A percentile compares a stretch with the other conserved stretches of the same genome.
phyloP scores from a whole-genome alignment of 768 basidiomycete species.

The Pleurotus sapidus region DNA sequence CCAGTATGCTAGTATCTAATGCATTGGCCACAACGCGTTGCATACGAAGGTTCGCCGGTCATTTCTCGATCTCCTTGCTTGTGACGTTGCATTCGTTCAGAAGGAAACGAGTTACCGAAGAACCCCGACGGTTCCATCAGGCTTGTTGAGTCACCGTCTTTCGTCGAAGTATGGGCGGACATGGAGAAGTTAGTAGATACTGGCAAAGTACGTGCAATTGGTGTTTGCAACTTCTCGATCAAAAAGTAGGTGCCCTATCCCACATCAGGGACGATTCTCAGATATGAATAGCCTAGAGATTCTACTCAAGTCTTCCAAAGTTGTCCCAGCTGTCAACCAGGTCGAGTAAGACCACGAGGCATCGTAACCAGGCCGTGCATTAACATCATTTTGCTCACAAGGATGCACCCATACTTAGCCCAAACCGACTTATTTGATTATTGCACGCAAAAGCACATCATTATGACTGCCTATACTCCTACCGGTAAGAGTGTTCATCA shows the following conservation, averaged over 20 bases:
- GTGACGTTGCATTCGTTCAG: not conserved
- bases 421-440: conserved; percentile 45
- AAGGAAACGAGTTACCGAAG: conserved; percentile 16
- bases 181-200: conserved; percentile 47
- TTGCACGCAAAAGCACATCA: conserved; percentile 46
- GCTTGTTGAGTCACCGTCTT: conserved; percentile 23
- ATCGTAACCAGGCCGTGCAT: too few species aligned
- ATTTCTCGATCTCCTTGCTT: too few species aligned
- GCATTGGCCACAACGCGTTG: conserved; percentile 45
- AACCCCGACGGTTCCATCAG: conserved; percentile 32
- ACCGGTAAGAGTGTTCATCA: conserved; percentile 26
- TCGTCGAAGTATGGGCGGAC: conserved; percentile 46
- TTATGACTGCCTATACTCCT: conserved; percentile 47
- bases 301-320: conserved; percentile 35
- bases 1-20: conserved; percentile 36
- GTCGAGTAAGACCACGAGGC: conserved; percentile 31
- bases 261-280: too few species aligned
- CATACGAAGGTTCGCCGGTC: conserved; percentile 21
- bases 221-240: conserved; percentile 59
- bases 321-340: conserved; percentile 47
- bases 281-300: conserved; percentile 29
- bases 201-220: conserved; percentile 48
- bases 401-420: conserved; percentile 47
- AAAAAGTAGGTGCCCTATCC: conserved; percentile 37
- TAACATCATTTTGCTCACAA: conserved; percentile 12